Evolutionary conservation across 345 rosid genomes (phyloP).

Genomic region (Anacardium occidentale): DNA sequence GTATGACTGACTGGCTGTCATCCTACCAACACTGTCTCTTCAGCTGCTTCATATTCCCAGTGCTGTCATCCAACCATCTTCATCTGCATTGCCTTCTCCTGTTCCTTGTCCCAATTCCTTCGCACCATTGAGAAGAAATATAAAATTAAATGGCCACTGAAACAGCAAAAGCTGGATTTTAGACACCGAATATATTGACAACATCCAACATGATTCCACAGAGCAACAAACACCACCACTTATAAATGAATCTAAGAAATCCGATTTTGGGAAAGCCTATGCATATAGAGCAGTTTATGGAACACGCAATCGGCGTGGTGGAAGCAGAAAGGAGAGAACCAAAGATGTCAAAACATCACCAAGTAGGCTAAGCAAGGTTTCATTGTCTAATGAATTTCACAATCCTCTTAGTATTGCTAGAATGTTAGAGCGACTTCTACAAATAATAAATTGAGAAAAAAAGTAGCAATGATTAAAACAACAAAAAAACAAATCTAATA

Average conservation of each 20-base stretch:
- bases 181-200: slow-evolving; percentile 8
- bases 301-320: slow-evolving; percentile 30
- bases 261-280: slow-evolving; percentile 41
- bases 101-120: slow-evolving; percentile 8
- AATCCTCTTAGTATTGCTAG: too few species aligned
- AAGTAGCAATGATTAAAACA: not conserved
- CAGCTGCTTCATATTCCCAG: too few species aligned
- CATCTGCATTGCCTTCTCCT: not conserved
- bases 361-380: slow-evolving; percentile 45
- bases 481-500: not conserved
- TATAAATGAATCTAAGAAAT: slow-evolving; percentile 10
- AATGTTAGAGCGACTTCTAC: not conserved
- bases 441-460: not conserved
- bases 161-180: slow-evolving; percentile 27
- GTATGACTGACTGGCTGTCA: too few species aligned
- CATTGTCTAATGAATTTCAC: slow-evolving; percentile 34
- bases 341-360: slow-evolving; percentile 28
- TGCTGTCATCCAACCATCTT: too few species aligned
- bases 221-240: slow-evolving; percentile 12
- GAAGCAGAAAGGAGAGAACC: slow-evolving; percentile 31
- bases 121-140: not conserved
- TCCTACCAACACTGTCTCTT: too few species aligned
- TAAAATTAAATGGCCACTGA: slow-evolving; percentile 35
- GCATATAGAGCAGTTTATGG: slow-evolving; percentile 50
- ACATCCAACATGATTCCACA: slow-evolving; percentile 13